A percentile compares a stretch with the other conserved stretches of the same genome.
These are phyloP conservation scores for Casuarina glauca DNA, from an alignment of 306 rosid species.

Conservation along the genomic window DNA sequence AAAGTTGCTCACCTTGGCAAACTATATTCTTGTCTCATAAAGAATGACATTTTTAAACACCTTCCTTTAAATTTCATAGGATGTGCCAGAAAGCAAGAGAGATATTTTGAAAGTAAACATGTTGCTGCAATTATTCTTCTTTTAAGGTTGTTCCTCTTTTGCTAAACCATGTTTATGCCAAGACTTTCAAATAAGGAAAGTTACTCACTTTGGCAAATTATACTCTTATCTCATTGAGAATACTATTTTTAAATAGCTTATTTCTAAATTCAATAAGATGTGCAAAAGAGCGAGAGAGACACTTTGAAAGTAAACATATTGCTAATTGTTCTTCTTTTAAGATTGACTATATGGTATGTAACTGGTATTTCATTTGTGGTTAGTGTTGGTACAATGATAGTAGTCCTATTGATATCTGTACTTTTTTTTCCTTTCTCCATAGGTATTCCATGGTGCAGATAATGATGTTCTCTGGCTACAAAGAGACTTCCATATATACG, in stretches of 20 bases:
- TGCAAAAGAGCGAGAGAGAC: not conserved
- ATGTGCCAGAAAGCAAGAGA: no score
- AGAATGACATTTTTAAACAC: no score
- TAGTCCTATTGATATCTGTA: constrained; percentile 19
- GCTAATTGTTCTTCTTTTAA: not conserved
- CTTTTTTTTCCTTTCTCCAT: constrained; percentile 41
- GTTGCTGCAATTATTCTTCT: no score
- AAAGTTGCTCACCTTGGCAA: no score
- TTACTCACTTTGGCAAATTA: not conserved
- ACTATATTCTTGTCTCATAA: no score
- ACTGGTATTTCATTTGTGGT: not conserved
- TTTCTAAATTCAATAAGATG: not conserved
- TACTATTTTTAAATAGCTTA: not conserved
- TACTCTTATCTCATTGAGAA: not conserved
- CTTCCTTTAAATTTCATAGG: no score
- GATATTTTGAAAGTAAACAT: no score
- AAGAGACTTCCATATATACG: constrained; percentile 86
- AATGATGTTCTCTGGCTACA: constrained; percentile 92
- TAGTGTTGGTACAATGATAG: constrained; percentile 6
- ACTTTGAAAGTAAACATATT: not conserved
- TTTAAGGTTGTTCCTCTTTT: no score
- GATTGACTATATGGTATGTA: not conserved
- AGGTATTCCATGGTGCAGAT: constrained; percentile 98
- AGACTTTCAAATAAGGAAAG: not conserved
- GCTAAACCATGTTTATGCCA: not conserved